Conservation (phyloP, 1,284 basidiomycete genomes). For the Stygiomarasmius scandens region DNA sequence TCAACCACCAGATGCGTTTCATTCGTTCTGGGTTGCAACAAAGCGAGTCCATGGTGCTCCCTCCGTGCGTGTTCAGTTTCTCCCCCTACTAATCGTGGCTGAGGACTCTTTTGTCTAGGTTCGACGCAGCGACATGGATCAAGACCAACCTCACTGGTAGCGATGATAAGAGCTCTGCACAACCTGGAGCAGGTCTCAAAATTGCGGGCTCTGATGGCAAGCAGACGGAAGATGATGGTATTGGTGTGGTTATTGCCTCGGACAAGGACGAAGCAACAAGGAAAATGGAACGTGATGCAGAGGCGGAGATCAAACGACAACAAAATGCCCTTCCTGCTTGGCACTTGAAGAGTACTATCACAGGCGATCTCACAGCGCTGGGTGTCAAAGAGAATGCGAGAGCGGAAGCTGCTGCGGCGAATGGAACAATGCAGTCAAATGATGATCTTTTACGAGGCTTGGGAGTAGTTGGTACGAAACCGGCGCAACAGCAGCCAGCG, state of each 20-base stretch:
- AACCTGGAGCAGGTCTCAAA: constrained; percentile 61
- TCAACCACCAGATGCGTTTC: constrained; percentile 89
- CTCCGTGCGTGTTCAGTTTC: constrained; percentile 56
- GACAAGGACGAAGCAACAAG: constrained; percentile 79
- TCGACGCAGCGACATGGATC: constrained; percentile 83
- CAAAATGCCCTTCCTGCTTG: constrained; percentile 93
- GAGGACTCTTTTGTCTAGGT: constrained; percentile 43
- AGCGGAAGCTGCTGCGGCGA: constrained; percentile 37
- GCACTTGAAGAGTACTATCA: constrained; percentile 94
- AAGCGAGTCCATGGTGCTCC: constrained; percentile 86
- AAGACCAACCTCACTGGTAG: constrained; percentile 64
- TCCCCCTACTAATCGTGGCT: constrained; percentile 9
- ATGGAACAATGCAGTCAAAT: constrained; percentile 45
- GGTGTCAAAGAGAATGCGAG: constrained; percentile 72
- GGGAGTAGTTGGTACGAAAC: constrained; percentile 49
- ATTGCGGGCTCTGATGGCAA: constrained; percentile 69
- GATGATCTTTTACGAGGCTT: constrained; percentile 72
- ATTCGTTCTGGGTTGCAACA: constrained; percentile 87
- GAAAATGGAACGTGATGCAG: constrained; percentile 65
- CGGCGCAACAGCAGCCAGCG: constrained; percentile 29
- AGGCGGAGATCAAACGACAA: constrained; percentile 77
- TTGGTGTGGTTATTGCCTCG: constrained; percentile 79
- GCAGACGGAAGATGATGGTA: constrained; percentile 67
- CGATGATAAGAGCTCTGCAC: constrained; percentile 55
- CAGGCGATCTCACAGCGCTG: constrained; percentile 86